Base-by-base conservation (phyloP, 2,329 filamentous ascomycete species). In the Paraphoma chrysanthemicola region DNA sequence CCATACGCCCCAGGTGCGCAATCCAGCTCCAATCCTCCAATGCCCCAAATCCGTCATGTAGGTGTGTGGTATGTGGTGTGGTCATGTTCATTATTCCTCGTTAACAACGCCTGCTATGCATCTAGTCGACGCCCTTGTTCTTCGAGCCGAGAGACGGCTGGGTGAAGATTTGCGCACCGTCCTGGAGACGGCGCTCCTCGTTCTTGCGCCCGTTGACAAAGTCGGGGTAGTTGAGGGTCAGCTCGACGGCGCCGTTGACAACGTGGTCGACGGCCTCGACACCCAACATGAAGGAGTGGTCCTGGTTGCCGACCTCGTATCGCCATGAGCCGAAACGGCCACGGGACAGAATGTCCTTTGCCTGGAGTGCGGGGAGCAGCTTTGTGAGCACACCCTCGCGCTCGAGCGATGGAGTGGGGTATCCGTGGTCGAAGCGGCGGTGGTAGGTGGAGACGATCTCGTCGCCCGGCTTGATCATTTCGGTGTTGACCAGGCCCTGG, bases 371-470 rank as follows among this genome's bases (percentile, higher is more conserved):
- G 71, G 95, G 95, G 49, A 99, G 89, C 53, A 99, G 88, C 82
- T 97, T 82, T 80, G 90, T 96, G 67, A 99, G 88, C 45, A 95
- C 93, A 67, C 92, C 93, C 80, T 99, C 95, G 80, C 95, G 91
- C 87, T 98, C 95, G 41, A 99, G 88, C 33, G 90, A 87, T 29
- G 95, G 95, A 14, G 95, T 99, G 60, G 95, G 95, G 85, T 99
- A 99, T 67, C 95, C 95, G 84, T 98, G 95, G 79, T 97, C 91
- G 80, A 99, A 99, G 79, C 91, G 88, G 80, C 95, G 92, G 86
- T 97, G 92, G 85, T 99, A 99, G 66, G 93, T 97, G 49, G 93
- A 97, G 71, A 99, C 93, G 65, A 99, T 96, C 83, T 97, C 94
- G 44, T 98, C 95, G 51, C 86, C 85, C 51, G 94, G 84, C 80